Conservation (phyloP, 1,284 basidiomycete genomes). For the Cryptococcus sp. region DNA sequence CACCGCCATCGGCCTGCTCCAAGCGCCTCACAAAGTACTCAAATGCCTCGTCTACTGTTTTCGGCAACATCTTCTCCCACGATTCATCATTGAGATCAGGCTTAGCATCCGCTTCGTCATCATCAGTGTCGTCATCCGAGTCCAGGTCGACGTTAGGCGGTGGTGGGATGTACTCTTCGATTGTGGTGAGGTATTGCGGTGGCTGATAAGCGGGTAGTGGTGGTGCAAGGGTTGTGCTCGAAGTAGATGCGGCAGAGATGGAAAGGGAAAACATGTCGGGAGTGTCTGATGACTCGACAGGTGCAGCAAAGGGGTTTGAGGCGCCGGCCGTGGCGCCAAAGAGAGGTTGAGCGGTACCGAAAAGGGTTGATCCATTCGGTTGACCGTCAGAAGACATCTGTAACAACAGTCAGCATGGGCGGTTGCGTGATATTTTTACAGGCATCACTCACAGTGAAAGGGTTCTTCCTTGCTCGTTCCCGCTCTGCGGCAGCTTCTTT, state of each 20-base stretch:
- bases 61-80: constrained; percentile 48
- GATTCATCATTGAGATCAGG: constrained; percentile 38
- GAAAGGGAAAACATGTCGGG: constrained; percentile 32
- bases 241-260: constrained; percentile 18
- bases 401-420: neutral
- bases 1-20: constrained; percentile 45
- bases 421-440: neutral
- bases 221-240: constrained; percentile 28
- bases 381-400: constrained; percentile 13
- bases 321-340: constrained; percentile 29
- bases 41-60: constrained; percentile 52
- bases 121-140: constrained; percentile 36
- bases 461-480: constrained; percentile 48
- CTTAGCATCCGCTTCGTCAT: constrained; percentile 33
- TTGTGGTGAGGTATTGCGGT: constrained; percentile 50
- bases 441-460: constrained; percentile 44
- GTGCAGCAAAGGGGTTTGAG: constrained; percentile 4
- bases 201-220: constrained; percentile 53
- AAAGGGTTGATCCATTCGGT: constrained; percentile 25
- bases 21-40: constrained; percentile 50
- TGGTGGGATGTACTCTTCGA: constrained; percentile 51
- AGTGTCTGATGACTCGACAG: constrained; percentile 3
- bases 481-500: constrained; percentile 36
- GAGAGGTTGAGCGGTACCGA: constrained; percentile 36
- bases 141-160: constrained; percentile 36